Evolutionary conservation across 208 protist species (phyloP).

Genomic region (Wallacemonas rigidus): DNA sequence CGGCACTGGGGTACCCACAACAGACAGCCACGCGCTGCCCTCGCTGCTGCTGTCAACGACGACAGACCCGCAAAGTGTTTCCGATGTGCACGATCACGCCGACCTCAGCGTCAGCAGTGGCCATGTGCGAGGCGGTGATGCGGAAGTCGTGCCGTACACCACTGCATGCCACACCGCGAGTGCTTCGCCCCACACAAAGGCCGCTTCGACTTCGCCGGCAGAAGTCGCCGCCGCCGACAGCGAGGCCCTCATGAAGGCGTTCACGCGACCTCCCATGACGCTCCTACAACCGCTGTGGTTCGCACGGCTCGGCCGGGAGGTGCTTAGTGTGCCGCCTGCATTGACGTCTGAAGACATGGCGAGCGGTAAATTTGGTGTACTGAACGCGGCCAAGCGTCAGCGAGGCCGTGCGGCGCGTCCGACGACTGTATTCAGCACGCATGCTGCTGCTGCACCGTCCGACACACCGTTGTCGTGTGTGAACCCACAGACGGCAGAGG

Average conservation of each 20-base stretch:
- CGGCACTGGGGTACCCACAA: not conserved
- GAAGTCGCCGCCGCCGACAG: not conserved
- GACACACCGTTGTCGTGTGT: no score
- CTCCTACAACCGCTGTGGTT: conserved; percentile 24
- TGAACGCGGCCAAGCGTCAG: conserved; percentile 9
- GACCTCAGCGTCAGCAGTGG: not conserved
- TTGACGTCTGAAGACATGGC: conserved; percentile 7
- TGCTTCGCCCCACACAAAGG: no score
- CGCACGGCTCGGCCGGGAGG: not conserved
- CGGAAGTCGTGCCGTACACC: no score
- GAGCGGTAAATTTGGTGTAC: conserved; percentile 13
- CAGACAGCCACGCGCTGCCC: not conserved
- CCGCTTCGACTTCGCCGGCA: not conserved
- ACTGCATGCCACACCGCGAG: no score
- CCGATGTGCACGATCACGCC: not conserved
- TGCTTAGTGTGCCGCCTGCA: conserved; percentile 6
- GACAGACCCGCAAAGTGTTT: not conserved
- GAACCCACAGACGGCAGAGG: no score
- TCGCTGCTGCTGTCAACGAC: conserved; percentile 3
- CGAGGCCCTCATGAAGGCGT: not conserved
- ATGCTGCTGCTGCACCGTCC: no score
- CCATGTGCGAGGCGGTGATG: no score
- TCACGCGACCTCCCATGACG: conserved; percentile 9
- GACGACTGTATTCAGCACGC: not conserved
- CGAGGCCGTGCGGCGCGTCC: conserved; percentile 1